Evolutionary conservation across 176 grass and related monocot genomes (phyloP), one percentile per base, ranked within the genome.

Genomic region (Panicum miliaceum): DNA sequence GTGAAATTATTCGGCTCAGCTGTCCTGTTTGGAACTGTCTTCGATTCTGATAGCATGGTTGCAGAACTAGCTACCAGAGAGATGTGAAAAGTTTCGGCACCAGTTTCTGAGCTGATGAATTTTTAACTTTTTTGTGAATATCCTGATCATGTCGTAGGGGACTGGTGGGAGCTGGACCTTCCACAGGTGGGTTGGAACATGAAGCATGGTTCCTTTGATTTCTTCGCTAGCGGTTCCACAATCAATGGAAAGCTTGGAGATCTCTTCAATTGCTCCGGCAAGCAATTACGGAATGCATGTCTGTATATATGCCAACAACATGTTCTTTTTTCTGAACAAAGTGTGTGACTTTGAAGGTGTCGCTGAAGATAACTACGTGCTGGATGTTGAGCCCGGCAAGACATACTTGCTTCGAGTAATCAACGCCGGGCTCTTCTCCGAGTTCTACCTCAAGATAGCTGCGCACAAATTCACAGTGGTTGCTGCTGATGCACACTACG

Each of bases 381-480:
- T 80, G 45, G 20, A 40, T 3, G 6, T 80, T 32, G 78, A 53
- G 63, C 20, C 7, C 0, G 78, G 78, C 19, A 54, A 68, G 46
- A 68, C 63, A 0, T 81, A 81, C 32, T 4, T 81, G 32, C 63
- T 81, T 22, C 60, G 60, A 6, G 20, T 63, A 34, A 32, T 63
- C 60, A 63, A 58, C 3, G 56, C 56, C 1, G 56, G 19, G 8
- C 56, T 58, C 22, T 58, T n/a, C 22, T 25, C 56, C 3, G 56
- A 58, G 19, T 58, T n/a, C 56, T 58, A 58, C 56, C 56, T 58
- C 22, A 58, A 58, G 56, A 58, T 58, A 0, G 78, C 78, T 7
- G 78, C 63, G 5, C 78, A 81, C 78, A 81, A 23, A 19, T 41
- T 81, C 47, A 81, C 47, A 0, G 78, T 68, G 34, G 78, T 81